These are phyloP conservation scores for Crassisporium funariophilum DNA, from an alignment of 768 basidiomycete genomes.

Conservation along the genomic window DNA sequence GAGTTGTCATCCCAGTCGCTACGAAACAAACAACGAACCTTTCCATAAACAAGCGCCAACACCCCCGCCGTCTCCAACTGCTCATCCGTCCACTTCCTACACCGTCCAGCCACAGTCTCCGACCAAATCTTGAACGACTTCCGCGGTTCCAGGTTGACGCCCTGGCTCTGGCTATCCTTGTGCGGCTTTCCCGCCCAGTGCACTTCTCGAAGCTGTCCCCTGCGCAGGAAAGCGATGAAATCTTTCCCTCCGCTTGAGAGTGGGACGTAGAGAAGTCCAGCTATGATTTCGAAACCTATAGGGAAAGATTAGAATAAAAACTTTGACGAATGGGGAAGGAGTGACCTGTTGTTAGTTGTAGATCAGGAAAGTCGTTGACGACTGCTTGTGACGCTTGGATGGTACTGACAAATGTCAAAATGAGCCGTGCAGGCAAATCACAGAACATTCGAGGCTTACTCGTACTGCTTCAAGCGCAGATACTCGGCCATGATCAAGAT, in stretches of 20 bases:
- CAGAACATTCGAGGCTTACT: slow-evolving; percentile 39
- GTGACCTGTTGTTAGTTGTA: slow-evolving; percentile 54
- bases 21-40: slow-evolving; percentile 38
- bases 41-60: slow-evolving; percentile 76
- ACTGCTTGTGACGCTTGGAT: slow-evolving; percentile 75
- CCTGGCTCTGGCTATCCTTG: slow-evolving; percentile 35
- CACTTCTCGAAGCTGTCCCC: slow-evolving; percentile 69
- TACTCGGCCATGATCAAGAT: slow-evolving; percentile 81
- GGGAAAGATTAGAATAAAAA: slow-evolving; percentile 2
- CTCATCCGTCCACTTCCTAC: slow-evolving; percentile 77
- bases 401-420: slow-evolving; percentile 39
- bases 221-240: slow-evolving; percentile 81
- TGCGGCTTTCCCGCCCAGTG: slow-evolving; percentile 81
- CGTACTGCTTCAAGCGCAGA: slow-evolving; percentile 70
- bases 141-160: slow-evolving; percentile 65
- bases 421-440: background rate
- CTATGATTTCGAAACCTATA: slow-evolving; percentile 59
- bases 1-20: background rate
- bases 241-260: slow-evolving; percentile 72
- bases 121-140: slow-evolving; percentile 81
- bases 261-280: slow-evolving; percentile 76
- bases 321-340: slow-evolving; percentile 1
- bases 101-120: slow-evolving; percentile 68
- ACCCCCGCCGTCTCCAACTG: slow-evolving; percentile 83
- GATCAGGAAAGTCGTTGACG: slow-evolving; percentile 68